A percentile compares a stretch with the other conserved stretches of the same genome.
These are phyloP conservation scores for Cucumis melo DNA, from an alignment of 306 rosid species.

Conservation along the genomic window DNA sequence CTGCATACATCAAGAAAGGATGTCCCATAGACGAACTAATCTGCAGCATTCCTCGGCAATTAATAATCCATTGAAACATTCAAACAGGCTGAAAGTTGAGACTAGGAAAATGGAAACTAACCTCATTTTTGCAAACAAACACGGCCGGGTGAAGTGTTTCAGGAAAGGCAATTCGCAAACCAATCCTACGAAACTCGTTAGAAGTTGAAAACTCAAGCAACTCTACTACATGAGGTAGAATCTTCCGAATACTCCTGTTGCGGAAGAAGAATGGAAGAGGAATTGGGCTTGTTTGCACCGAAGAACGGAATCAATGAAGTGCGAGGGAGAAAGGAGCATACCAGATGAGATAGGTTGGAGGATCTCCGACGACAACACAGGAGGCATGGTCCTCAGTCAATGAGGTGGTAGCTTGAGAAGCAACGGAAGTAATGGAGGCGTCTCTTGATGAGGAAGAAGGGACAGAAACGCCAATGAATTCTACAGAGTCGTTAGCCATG, in stretches of 20 bases:
- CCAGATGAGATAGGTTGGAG: constrained; percentile 57
- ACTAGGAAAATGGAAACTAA: background rate
- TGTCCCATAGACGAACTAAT: constrained; percentile 23
- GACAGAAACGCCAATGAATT: constrained; percentile 47
- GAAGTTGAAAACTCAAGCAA: constrained; percentile 50
- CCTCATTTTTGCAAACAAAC: constrained; percentile 57
- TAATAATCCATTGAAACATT: background rate
- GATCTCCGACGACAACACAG: constrained; percentile 43
- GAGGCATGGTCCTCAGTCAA: constrained; percentile 48
- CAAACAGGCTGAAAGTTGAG: background rate
- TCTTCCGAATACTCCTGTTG: constrained; percentile 69
- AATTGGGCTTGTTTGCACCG: background rate
- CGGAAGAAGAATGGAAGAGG: background rate
- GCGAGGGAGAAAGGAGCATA: constrained; percentile 13
- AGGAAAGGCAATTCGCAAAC: constrained; percentile 60
- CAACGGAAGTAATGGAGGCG: constrained; percentile 1
- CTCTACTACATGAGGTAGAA: constrained; percentile 45
- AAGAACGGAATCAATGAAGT: background rate
- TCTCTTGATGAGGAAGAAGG: constrained; percentile 28
- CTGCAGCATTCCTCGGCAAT: constrained; percentile 23
- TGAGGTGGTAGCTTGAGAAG: constrained; percentile 18
- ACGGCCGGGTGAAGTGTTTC: constrained; percentile 51
- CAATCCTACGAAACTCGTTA: constrained; percentile 45
- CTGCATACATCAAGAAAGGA: constrained; percentile 56
- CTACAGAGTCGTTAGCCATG: constrained; percentile 50